Base-by-base conservation (phyloP, 495 filamentous ascomycete species). In the Zalerion maritima region DNA sequence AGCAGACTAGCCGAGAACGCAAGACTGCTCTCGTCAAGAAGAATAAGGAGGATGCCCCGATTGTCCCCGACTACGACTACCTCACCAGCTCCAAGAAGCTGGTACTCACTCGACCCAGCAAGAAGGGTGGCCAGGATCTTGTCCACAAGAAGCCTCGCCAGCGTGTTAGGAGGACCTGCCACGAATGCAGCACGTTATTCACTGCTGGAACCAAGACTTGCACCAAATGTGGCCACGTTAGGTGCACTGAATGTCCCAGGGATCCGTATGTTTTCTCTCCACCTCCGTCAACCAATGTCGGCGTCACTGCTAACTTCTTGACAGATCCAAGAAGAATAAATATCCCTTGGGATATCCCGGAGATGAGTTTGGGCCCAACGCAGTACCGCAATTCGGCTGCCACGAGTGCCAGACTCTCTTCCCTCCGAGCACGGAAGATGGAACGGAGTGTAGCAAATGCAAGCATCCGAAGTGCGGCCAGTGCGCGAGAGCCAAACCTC, bases 201-300 rank as follows among this genome's bases (percentile, higher is more conserved):
- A 52, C 40, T 8, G 46, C 55, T 6, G 50, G 62, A 19, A 52
- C 58, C 18, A 78, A 71, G 43, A 62, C 74, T 29, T 93, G 85
- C 47, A 52, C 54, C 9, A 67, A 61, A 33, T 92, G 84, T 48
- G 60, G 60, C 23, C 86, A 94, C 54, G 43, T 64, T 15, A 76
- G 81, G 21, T 93, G 86, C 68, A 78, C 71, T 39, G 69, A 67
- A 32, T 93, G 84, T 52, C 83, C 81, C 8, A 59, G 84, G 22
- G 75, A 82, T 34, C 81, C 83, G 77, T 84, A 72, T 51, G 78
- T 73, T 29, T 25, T 23, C n/a, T n/a, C n/a, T 10, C 11, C 16
- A 12, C 5, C 20, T 21, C 8, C 14, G 2, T 6, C 10, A 3
- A 12, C 7, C 15, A 27, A 14, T 29, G 10, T 6, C 12, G 7